Evolutionary conservation across 768 basidiomycete genomes (phyloP).

Genomic region (Termitomyces sp.): DNA sequence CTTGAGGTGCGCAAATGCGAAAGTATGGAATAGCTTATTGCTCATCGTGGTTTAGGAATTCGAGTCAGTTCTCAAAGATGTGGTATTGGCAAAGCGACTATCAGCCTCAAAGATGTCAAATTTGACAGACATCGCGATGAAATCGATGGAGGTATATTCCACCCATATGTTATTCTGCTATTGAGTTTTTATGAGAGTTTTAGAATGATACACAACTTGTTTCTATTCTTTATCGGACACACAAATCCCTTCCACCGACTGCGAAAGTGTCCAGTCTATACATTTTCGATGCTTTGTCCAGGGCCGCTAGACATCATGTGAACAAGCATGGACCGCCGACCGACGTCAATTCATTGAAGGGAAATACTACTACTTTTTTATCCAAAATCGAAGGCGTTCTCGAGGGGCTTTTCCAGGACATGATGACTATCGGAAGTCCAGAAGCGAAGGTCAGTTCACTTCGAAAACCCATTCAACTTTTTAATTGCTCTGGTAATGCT

Average conservation of each 20-base stretch:
- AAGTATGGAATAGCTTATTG: not conserved
- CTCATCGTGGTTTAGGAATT: slow-evolving; percentile 57
- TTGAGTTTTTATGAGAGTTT: not conserved
- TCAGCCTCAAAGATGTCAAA: slow-evolving; percentile 83
- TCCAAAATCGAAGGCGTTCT: slow-evolving; percentile 88
- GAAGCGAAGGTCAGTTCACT: slow-evolving; percentile 82
- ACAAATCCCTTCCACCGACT: slow-evolving; percentile 67
- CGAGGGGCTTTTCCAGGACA: slow-evolving; percentile 86
- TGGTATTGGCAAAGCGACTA: slow-evolving; percentile 78
- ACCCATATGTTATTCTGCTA: not conserved
- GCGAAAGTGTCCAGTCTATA: slow-evolving; percentile 88
- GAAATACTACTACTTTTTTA: slow-evolving; percentile 81
- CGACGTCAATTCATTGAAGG: slow-evolving; percentile 52
- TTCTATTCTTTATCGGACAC: slow-evolving; percentile 83
- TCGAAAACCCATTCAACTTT: not conserved
- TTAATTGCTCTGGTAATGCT: not conserved
- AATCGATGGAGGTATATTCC: slow-evolving; percentile 67
- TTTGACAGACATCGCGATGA: slow-evolving; percentile 74
- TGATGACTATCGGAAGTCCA: slow-evolving; percentile 56
- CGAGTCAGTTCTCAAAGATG: slow-evolving; percentile 74
- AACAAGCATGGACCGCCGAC: slow-evolving; percentile 61
- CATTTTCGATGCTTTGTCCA: slow-evolving; percentile 88
- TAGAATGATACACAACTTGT: slow-evolving; percentile 87
- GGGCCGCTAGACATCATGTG: slow-evolving; percentile 69
- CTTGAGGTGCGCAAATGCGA: slow-evolving; percentile 33